Base-by-base conservation (phyloP, 495 filamentous ascomycete genomes). In the Aspergillus carlsbadensis region DNA sequence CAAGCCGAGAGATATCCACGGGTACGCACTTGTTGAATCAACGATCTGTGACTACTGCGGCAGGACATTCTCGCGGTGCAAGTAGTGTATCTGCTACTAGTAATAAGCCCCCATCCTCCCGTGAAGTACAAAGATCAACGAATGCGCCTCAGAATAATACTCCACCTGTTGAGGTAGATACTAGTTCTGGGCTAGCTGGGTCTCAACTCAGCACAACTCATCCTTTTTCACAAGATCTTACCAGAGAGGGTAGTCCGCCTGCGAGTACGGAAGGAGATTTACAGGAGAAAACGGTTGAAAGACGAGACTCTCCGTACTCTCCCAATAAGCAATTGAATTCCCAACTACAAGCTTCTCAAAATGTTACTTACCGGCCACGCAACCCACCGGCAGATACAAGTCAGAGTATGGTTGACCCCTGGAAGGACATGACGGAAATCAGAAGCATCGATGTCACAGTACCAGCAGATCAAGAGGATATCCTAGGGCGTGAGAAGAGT, bases 391-490 rank as follows among this genome's bases (percentile, higher is more conserved):
- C 54, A 10, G 33, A n/a, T 17, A 20, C 29, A 34, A 31, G 33
- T 20, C 6, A 42, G 17, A 54, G 18, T 34, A n/a, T 52, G 20
- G 31, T 11, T 14, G 54, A 73, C 51, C 67, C 70, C 6, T 78
- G 74, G 76, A 40, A 67, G 44, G 68, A 72, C 37, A 68, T 77
- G 67, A 64, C 54, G 33, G 54, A 54, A 36, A 77, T 86, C 42
- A 67, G 69, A 20, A 65, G 60, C 18, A 65, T 65, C 43, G 77
- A 86, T 59, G 67, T 84, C 22, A 71, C 57, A 31, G 82, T 91
- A 42, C 80, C 83, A 6, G 77, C 69, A 33, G 79, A 83, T 14
- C 91, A 96, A 63, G 68, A 71, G 45, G 61, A 72, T 17, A 65
- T 92, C 15, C 65, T 95, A 14, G 64, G 82, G 7, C 64, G 5